Evolutionary conservation across 108 stramenopile species (phyloP), one percentile per base, ranked within the genome.

Genomic region (Fragilaria radians): DNA sequence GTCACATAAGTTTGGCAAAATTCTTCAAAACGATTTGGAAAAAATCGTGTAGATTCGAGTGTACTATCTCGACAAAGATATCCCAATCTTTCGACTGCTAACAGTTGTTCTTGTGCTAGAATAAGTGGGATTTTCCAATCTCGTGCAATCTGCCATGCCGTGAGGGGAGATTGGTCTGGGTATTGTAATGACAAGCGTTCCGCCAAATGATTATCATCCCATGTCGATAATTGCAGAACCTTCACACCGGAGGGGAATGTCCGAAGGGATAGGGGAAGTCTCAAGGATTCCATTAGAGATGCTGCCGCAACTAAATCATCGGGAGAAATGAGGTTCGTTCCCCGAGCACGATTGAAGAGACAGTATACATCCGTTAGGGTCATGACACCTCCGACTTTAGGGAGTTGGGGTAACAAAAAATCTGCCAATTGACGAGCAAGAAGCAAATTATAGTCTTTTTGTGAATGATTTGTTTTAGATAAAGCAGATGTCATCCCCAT

Each of bases 401-500:
- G 70, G 14, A 89, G 63, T 5, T 81, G 69, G 49, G 72, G 73
- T 19, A 62, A 57, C 46, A 97, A 65, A 74, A 98, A 95, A 49
- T 96, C 96, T 7, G 88, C 91, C 53, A 99, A 65, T 85, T 99
- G 95, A 27, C 96, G 82, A 22, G 98, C 95, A 62, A 98, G 68
- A 49, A 88, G 73, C 63, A 91, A 74, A 63, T 97, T 92, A 68
- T 94, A 96, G 11, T 59, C 62, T 11, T 67, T 56, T 17, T 59
- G 62, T 49, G 91, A 81, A 7, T 86, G 64, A 53, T 88, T 70
- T 9, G 63, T 58, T 61, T 82, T 83, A 11, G 96, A 90, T 28
- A 97, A 75, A 5, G 97, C 96, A 25, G 91, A 91, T 32, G 93
- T 81, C 77, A 97, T 93, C 32, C 98, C 98, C 86, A 99, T 92